These are phyloP conservation scores for Teratosphaeria gauchensis DNA, from an alignment of 2,329 filamentous ascomycete species.

Conservation along the genomic window DNA sequence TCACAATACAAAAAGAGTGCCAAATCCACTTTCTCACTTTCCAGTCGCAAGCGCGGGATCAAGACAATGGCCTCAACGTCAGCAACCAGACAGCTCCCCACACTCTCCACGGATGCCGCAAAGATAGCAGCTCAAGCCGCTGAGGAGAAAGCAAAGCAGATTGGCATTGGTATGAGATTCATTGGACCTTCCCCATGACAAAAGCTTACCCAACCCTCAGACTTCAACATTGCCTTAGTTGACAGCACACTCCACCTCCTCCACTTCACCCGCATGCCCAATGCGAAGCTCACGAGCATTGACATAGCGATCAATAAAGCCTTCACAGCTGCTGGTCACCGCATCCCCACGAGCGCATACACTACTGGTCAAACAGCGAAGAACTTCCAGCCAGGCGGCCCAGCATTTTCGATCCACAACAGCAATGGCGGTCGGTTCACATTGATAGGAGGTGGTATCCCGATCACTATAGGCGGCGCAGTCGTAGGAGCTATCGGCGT, in stretches of 20 bases:
- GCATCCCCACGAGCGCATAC: constrained; percentile 42
- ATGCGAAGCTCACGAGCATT: constrained; percentile 44
- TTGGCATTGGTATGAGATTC: constrained; percentile 25
- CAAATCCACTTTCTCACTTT: background rate
- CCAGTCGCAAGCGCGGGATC: background rate
- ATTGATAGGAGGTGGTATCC: constrained; percentile 45
- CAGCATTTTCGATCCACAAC: constrained; percentile 43
- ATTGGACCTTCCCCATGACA: background rate
- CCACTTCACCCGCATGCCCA: constrained; percentile 40
- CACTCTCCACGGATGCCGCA: constrained; percentile 27
- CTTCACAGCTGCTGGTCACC: constrained; percentile 48
- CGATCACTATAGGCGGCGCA: constrained; percentile 39
- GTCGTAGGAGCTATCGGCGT: constrained; percentile 47
- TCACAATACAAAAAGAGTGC: background rate
- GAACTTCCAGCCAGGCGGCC: constrained; percentile 43
- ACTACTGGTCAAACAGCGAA: constrained; percentile 22
- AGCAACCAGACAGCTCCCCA: constrained; percentile 25
- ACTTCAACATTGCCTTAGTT: constrained; percentile 42
- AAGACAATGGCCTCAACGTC: background rate
- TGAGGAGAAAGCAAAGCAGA: constrained; percentile 26
- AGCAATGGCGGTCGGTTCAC: constrained; percentile 45
- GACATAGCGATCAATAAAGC: constrained; percentile 56
- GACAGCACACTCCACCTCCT: constrained; percentile 38
- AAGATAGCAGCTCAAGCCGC: constrained; percentile 25
- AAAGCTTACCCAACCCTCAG: constrained; percentile 19